Evolutionary conservation across 371 early-diverging fungal species (phyloP), one percentile per base, ranked within the genome.

Genomic region (Apophysomyces trapeziformis): DNA sequence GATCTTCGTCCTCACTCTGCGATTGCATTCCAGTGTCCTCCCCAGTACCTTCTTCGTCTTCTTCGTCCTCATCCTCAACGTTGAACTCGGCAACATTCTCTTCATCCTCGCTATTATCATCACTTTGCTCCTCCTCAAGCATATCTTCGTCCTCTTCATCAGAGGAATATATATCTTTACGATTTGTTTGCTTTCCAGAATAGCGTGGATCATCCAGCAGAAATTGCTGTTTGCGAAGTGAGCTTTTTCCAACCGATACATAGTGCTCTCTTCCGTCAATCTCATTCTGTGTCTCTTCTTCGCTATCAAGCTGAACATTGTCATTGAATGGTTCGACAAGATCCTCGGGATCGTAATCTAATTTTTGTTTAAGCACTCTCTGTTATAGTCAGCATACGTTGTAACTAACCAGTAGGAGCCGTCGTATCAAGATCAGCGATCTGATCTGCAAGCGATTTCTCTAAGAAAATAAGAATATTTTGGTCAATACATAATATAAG

Each of bases 201-300:
- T 94, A 94, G 58, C 92, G 92, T 13, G 91, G 90, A 64, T 93
- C 93, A 60, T 89, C 88, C 64, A 92, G 76, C 36, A 90, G 82
- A 4, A 84, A 82, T 57, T 87, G 83, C 32, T 84, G 72, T 16
- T 73, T 85, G 47, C 93, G 86, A 65, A 93, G 67, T 26, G 83
- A 71, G 74, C 92, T 90, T 70, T 90, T 90, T 16, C 92, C 91
- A 57, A 94, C 86, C 35, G 82, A 61, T 37, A 93, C 80, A 70
- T 94, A 91, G 68, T 90, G 89, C 68, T 88, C 85, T 38, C 90
- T 82, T 57, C 83, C 85, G 66, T 82, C 65, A 13, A 74, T 71
- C 16, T 76, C 75, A 5, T 78, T 81, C 4, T 74, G 79, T 1
- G 78, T 80, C 39, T 82, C 82, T 7, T 75, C 83, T 12, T 83